These are phyloP conservation scores for Sporothrix brasiliensis DNA, from an alignment of 2,329 filamentous ascomycete genomes.

Conservation along the genomic window DNA sequence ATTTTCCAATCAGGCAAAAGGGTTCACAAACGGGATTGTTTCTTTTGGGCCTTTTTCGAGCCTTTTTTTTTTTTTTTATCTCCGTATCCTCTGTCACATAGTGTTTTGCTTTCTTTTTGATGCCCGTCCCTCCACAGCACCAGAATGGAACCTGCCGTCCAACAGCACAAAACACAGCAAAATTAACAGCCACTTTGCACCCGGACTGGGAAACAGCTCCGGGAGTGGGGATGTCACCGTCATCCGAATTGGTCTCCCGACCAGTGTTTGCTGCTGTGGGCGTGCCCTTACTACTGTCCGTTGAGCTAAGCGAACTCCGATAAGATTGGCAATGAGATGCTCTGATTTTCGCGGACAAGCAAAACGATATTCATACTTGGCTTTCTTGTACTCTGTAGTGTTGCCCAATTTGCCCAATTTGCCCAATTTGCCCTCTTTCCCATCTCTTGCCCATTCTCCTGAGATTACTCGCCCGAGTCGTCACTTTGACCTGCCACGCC, in stretches of 20 bases:
- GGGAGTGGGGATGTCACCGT: constrained; percentile 14
- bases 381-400: background rate
- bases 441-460: background rate
- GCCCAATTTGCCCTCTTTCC: background rate
- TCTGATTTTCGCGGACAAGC: background rate
- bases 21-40: background rate
- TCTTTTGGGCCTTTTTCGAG: background rate
- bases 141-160: background rate
- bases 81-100: background rate
- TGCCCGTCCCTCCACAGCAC: background rate
- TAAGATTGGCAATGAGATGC: constrained; percentile 22
- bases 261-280: background rate
- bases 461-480: background rate
- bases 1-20: constrained; percentile 4
- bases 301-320: constrained; percentile 11
- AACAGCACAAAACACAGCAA: background rate
- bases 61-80: background rate
- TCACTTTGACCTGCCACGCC: background rate
- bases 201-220: constrained; percentile 26
- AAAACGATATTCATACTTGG: background rate
- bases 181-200: background rate
- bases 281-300: background rate
- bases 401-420: background rate
- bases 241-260: background rate
- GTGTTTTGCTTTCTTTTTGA: constrained; percentile 12